Evolutionary conservation across 1,284 basidiomycete species (phyloP), one percentile per base, ranked within the genome.

Genomic region (Cystobasidium pallidum): DNA sequence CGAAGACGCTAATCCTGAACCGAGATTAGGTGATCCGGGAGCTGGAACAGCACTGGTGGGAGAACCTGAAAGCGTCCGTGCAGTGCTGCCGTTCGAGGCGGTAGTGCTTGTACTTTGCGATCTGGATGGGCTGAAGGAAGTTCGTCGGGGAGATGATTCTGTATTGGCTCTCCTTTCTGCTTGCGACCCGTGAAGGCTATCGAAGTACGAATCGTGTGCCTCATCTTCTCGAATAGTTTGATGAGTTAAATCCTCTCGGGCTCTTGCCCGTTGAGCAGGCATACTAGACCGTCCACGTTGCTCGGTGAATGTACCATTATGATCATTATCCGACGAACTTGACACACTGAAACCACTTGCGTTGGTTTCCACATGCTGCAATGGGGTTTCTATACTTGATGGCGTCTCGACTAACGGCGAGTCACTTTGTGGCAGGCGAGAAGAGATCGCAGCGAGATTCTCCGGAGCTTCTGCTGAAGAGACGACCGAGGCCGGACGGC

Each of bases 221-320:
- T 47, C 47, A 24, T 64, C 62, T n/a, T 64, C 62, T 8, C 8
- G n/a, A 11, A 64, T 64, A 8, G 62, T 64, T 24, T 64, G 45
- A 39, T 64, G 21, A 3, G 62, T 51, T 3, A 64, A 21, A 32
- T 30, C 32, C 21, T 52, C 62, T 2, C 62, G 62, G 19, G 49
- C 45, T 51, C 45, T 32, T 41, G 28, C 62, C 1, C 43, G 43
- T 19, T 43, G 24, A 26, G 32, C 43, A 0, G 62, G 62, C 24
- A 49, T 19, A 10, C 24, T 4, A 15, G 62, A 64, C 19, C 62
- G 62, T 26, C 62, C 62, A 36, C 62, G 62, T 30, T 64, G 34
- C 24, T 64, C 45, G 13, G 47, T n/a, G 24, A 51, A 15, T n/a
- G 58, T 36, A 10, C 34, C 43, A 24, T 7, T 62, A 32, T 32